A percentile compares a stretch with the other conserved stretches of the same genome.
These are phyloP conservation scores for Neurospora tetraspora DNA, from an alignment of 495 filamentous ascomycete species.

Conservation along the genomic window DNA sequence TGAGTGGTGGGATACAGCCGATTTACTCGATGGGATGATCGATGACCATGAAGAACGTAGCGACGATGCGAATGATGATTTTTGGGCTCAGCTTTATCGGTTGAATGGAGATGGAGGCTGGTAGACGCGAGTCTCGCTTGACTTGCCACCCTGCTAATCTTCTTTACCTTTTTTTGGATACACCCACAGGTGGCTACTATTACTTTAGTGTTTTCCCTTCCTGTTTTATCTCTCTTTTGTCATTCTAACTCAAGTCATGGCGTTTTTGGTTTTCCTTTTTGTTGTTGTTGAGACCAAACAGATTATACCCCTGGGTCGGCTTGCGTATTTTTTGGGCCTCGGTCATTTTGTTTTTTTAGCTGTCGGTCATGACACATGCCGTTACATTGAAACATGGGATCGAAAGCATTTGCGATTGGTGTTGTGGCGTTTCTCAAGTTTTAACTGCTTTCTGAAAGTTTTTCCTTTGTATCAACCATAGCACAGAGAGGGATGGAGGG, in stretches of 20 bases:
- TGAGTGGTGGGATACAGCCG: slow-evolving; percentile 17
- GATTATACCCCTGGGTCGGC: not conserved
- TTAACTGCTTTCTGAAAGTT: not conserved
- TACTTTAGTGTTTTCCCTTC: not conserved
- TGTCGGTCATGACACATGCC: not conserved
- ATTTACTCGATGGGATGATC: slow-evolving; percentile 1
- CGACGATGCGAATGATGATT: slow-evolving; percentile 1
- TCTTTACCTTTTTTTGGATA: not conserved
- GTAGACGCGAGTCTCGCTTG: not conserved
- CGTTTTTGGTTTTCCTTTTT: not conserved
- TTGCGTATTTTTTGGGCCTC: not conserved
- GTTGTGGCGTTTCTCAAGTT: not conserved
- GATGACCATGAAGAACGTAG: not conserved
- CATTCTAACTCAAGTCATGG: not conserved
- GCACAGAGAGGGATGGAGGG: not conserved
- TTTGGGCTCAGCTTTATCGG: not conserved
- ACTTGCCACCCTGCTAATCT: not conserved
- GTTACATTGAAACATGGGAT: not conserved
- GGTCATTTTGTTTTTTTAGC: not conserved
- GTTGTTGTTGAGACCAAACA: not conserved
- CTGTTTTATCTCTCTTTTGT: not conserved
- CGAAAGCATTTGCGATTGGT: not conserved
- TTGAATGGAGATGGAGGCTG: not conserved
- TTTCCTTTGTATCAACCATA: not conserved
- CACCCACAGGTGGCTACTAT: not conserved